Percentiles rank a stretch among this genome's conserved stretches.
These are phyloP conservation scores for Fabrea salina DNA, from an alignment of 169 alveolate genomes.

Conservation along the genomic window DNA sequence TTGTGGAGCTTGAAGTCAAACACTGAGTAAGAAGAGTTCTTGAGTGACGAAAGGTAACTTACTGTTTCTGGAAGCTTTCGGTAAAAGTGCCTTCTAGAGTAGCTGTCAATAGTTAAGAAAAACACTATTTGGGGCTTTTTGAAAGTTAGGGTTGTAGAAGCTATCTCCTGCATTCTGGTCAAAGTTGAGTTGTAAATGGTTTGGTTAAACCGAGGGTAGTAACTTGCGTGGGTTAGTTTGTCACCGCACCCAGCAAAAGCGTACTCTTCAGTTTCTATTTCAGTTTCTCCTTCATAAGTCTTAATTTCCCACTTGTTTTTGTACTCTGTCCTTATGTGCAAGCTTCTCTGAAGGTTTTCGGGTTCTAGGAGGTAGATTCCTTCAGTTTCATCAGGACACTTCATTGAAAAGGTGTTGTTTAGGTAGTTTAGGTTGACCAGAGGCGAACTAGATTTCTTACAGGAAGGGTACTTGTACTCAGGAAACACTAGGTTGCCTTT, in stretches of 20 bases:
- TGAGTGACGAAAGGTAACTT: background rate
- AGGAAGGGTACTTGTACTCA: background rate
- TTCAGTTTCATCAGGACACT: no score
- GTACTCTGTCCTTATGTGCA: no score
- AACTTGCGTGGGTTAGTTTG: background rate
- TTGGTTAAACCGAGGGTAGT: background rate
- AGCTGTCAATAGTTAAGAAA: slow-evolving; percentile 27
- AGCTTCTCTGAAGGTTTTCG: no score
- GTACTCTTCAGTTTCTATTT: background rate
- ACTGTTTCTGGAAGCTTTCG: slow-evolving; percentile 31
- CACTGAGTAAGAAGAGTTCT: background rate
- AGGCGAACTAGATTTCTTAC: background rate
- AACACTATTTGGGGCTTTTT: background rate
- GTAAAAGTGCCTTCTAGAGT: slow-evolving; percentile 33
- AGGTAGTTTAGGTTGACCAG: no score
- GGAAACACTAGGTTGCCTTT: slow-evolving; percentile 18
- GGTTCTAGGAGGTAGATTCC: no score
- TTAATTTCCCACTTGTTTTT: no score
- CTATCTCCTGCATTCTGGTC: background rate
- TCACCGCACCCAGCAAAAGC: slow-evolving; percentile 5
- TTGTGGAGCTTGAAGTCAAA: slow-evolving; percentile 28
- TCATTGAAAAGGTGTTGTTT: no score
- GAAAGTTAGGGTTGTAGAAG: background rate
- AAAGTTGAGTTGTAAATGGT: background rate
- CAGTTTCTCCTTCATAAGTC: no score